Conservation (phyloP, 768 basidiomycete species). For the Peribolospora kevripleyi region DNA sequence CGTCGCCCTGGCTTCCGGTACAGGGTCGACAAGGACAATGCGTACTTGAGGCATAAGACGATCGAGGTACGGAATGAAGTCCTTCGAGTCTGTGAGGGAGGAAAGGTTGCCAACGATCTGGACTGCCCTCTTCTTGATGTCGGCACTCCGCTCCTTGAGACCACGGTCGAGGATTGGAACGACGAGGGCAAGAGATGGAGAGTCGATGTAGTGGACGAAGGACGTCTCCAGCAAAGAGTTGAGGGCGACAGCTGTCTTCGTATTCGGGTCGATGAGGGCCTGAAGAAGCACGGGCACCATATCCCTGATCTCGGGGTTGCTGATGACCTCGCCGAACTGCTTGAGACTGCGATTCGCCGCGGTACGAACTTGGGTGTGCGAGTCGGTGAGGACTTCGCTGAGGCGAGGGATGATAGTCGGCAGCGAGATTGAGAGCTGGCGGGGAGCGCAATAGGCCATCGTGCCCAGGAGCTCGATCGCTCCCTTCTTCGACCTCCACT, state of each 20-base stretch:
- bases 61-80: slow-evolving; percentile 83
- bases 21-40: slow-evolving; percentile 78
- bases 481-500: slow-evolving; percentile 87
- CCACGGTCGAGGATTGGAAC: slow-evolving; percentile 89
- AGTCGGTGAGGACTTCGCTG: slow-evolving; percentile 83
- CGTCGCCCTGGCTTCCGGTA: slow-evolving; percentile 89
- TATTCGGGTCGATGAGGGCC: slow-evolving; percentile 73
- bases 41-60: slow-evolving; percentile 75
- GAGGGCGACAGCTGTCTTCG: slow-evolving; percentile 62
- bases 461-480: slow-evolving; percentile 89
- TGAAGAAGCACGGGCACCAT: slow-evolving; percentile 74
- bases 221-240: slow-evolving; percentile 72
- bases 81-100: slow-evolving; percentile 63
- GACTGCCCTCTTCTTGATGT: slow-evolving; percentile 81
- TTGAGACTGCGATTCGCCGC: slow-evolving; percentile 90
- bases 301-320: slow-evolving; percentile 83
- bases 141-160: slow-evolving; percentile 68
- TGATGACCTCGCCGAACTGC: slow-evolving; percentile 94
- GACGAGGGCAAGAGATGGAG: slow-evolving; percentile 80
- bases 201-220: slow-evolving; percentile 94
- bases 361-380: slow-evolving; percentile 79
- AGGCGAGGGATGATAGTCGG: slow-evolving; percentile 92
- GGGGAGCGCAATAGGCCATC: slow-evolving; percentile 96
- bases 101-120: slow-evolving; percentile 96
- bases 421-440: slow-evolving; percentile 75